These are phyloP conservation scores for Hymenochaete sp. DNA, from an alignment of 1,284 basidiomycete genomes.

Conservation along the genomic window DNA sequence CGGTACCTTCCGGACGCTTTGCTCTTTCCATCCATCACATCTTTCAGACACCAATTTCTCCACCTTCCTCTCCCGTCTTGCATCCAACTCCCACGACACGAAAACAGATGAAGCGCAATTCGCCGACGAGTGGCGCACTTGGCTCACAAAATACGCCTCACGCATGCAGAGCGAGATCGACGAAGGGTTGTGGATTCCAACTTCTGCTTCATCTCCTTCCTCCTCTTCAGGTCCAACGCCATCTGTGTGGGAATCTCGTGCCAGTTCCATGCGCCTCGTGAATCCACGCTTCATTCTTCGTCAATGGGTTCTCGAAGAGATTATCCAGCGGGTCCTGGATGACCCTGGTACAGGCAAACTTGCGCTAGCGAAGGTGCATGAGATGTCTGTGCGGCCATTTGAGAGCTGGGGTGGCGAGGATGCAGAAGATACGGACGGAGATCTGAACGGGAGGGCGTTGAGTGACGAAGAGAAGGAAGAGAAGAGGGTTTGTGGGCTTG, in stretches of 20 bases:
- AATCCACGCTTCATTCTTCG: constrained; percentile 88
- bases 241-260: constrained; percentile 35
- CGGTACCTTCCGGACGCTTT: constrained; percentile 66
- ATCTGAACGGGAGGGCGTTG: constrained; percentile 28
- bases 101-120: constrained; percentile 35
- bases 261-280: constrained; percentile 37
- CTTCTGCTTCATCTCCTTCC: constrained; percentile 4
- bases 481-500: constrained; percentile 69
- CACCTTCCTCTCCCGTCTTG: constrained; percentile 42
- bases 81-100: constrained; percentile 35
- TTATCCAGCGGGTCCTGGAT: constrained; percentile 64
- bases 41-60: constrained; percentile 21
- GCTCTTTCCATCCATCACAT: constrained; percentile 51
- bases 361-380: constrained; percentile 65
- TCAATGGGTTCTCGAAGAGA: constrained; percentile 91
- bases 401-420: constrained; percentile 72
- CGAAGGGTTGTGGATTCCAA: constrained; percentile 22
- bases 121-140: constrained; percentile 44
- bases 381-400: constrained; percentile 79
- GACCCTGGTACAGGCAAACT: constrained; percentile 51
- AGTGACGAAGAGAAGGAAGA: constrained; percentile 62
- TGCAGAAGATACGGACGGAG: constrained; percentile 24
- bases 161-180: constrained; percentile 51
- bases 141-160: constrained; percentile 60
- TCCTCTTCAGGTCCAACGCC: constrained; percentile 27